Percentiles rank a stretch among this genome's conserved stretches.
Evolutionary conservation across 257 asterid genomes (phyloP).

Genomic region (Lavandula angustifolia): DNA sequence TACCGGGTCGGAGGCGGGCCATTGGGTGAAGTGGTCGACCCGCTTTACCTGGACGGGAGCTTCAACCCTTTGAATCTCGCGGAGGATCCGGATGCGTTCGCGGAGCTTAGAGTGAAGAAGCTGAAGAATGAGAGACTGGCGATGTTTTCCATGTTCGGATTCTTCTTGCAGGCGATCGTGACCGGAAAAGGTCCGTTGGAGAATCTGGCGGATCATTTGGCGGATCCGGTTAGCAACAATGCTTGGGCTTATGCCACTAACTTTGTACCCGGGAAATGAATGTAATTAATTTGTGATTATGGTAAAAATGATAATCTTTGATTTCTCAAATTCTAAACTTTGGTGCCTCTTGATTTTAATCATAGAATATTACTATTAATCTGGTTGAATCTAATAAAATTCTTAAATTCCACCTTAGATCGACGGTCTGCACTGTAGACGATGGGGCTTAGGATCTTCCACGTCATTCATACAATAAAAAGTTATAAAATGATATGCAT

Average conservation of each 20-base stretch:
- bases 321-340: too few species aligned
- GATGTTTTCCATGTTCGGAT: slow-evolving; percentile 24
- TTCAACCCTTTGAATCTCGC: background rate
- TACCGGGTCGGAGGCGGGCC: slow-evolving; percentile 34
- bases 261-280: slow-evolving; percentile 20
- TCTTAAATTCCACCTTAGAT: too few species aligned
- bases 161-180: slow-evolving; percentile 22
- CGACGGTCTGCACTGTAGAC: too few species aligned
- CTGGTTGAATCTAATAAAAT: too few species aligned
- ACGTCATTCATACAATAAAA: too few species aligned
- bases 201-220: slow-evolving; percentile 22
- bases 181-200: slow-evolving; percentile 25
- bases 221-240: slow-evolving; percentile 25
- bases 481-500: too few species aligned
- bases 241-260: slow-evolving; percentile 27
- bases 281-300: too few species aligned
- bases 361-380: too few species aligned
- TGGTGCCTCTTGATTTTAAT: too few species aligned
- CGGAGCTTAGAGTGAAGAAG: background rate
- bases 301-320: too few species aligned
- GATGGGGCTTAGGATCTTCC: too few species aligned
- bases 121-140: slow-evolving; percentile 6
- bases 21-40: slow-evolving; percentile 27
- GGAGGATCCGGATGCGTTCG: background rate
- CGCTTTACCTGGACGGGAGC: slow-evolving; percentile 15